Percentiles rank a stretch among this genome's conserved stretches.
Evolutionary conservation across 192 early-diverging fungal genomes (phyloP).

Genomic region (Entomortierella beljakovae): DNA sequence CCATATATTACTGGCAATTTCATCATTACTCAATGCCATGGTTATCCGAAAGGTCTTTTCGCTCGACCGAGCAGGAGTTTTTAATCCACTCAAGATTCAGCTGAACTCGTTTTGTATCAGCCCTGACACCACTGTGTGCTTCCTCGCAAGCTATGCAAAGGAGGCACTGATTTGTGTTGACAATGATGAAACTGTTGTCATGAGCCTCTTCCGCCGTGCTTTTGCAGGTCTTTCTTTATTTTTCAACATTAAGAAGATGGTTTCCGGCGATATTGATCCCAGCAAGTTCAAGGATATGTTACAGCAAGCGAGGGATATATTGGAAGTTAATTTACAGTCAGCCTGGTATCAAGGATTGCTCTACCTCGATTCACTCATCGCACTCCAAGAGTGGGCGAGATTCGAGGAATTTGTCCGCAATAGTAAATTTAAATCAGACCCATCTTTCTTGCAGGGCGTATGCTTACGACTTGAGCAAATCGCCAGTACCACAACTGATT

Average conservation of each 20-base stretch:
- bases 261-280: background rate
- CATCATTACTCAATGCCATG: background rate
- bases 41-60: background rate
- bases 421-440: background rate
- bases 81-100: background rate
- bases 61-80: background rate
- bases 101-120: background rate
- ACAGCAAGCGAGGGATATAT: background rate
- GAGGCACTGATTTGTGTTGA: background rate
- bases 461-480: background rate
- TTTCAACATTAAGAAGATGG: background rate
- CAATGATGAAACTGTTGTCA: background rate
- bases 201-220: background rate
- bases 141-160: background rate
- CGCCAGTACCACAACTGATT: background rate
- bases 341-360: background rate
- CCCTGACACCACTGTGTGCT: background rate
- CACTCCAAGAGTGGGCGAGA: background rate
- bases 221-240: too few relatives aligned
- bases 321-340: background rate
- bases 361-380: background rate
- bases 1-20: background rate
- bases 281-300: background rate
- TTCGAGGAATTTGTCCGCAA: background rate
- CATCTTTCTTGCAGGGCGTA: background rate